phyloP scores from a whole-genome alignment of 805 yeast genomes.

The Clavispora santaluciae region DNA sequence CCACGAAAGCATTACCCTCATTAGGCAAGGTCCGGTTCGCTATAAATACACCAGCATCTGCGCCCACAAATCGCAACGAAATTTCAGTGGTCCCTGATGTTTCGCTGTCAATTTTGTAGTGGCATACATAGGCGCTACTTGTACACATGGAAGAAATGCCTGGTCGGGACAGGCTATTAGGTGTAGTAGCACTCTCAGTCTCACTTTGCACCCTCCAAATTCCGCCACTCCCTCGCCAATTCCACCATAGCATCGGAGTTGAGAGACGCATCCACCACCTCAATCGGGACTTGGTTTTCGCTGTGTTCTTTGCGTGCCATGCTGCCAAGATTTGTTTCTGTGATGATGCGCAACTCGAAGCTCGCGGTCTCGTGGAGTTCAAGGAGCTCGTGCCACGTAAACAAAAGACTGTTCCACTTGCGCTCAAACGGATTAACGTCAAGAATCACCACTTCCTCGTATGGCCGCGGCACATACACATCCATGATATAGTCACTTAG shows the following conservation, averaged over 20 bases:
- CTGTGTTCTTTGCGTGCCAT: slow-evolving; percentile 80
- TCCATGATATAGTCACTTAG: slow-evolving; percentile 59
- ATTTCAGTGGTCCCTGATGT: too few species aligned
- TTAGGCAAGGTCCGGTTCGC: too few species aligned
- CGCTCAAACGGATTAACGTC: slow-evolving; percentile 86
- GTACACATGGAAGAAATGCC: too few species aligned
- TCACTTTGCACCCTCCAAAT: too few species aligned
- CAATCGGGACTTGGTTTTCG: slow-evolving; percentile 88
- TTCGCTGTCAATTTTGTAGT: too few species aligned
- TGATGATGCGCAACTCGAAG: slow-evolving; percentile 61
- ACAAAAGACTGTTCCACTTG: slow-evolving; percentile 72
- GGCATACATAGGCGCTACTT: too few species aligned
- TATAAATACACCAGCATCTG: too few species aligned
- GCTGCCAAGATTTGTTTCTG: slow-evolving; percentile 64
- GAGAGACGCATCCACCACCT: slow-evolving; percentile 77
- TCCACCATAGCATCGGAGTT: slow-evolving; percentile 68
- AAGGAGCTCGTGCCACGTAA: slow-evolving; percentile 77
- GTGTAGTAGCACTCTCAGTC: too few species aligned
- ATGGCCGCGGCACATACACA: slow-evolving; percentile 76
- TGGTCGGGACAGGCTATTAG: too few species aligned
- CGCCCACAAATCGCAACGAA: too few species aligned
- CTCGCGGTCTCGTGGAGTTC: slow-evolving; percentile 26
- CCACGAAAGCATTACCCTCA: too few species aligned
- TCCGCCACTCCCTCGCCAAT: slow-evolving; percentile 54
- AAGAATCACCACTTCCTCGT: slow-evolving; percentile 57